Conservation (phyloP, 1,139 yeast species). For the Taiozyma sp. region DNA sequence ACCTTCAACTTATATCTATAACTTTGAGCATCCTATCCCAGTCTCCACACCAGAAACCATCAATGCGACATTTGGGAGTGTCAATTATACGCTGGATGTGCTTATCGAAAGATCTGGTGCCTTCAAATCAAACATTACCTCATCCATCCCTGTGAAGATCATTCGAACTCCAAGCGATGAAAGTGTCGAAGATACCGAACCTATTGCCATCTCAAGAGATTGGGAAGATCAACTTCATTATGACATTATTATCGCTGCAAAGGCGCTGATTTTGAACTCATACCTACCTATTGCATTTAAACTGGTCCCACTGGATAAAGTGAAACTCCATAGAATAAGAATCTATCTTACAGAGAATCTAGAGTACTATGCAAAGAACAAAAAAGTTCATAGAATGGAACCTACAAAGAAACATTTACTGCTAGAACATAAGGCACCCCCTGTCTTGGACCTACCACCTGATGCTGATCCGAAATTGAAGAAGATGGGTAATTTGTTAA, state of each 20-base stretch:
- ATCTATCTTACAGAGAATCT: constrained; percentile 82
- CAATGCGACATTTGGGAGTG: constrained; percentile 75
- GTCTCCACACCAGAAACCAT: constrained; percentile 80
- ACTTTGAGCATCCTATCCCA: constrained; percentile 85
- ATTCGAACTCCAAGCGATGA: constrained; percentile 74
- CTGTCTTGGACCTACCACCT: constrained; percentile 25
- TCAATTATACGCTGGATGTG: constrained; percentile 64
- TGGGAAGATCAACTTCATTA: constrained; percentile 93
- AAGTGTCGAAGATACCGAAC: constrained; percentile 85
- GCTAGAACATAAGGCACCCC: constrained; percentile 69
- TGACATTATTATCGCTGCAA: constrained; percentile 85
- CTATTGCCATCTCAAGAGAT: constrained; percentile 81
- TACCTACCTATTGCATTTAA: constrained; percentile 79
- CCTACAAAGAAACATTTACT: constrained; percentile 77
- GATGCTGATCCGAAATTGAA: constrained; percentile 31
- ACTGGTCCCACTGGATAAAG: constrained; percentile 82
- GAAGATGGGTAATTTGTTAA: constrained; percentile 35
- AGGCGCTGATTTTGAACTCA: constrained; percentile 78
- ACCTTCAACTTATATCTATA: constrained; percentile 89
- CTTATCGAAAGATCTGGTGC: constrained; percentile 72
- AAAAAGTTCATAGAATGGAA: constrained; percentile 87
- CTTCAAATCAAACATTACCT: constrained; percentile 70
- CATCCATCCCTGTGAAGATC: constrained; percentile 56
- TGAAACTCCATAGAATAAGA: constrained; percentile 78
- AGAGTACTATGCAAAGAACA: constrained; percentile 82